Conservation (phyloP, 2,329 filamentous ascomycete genomes). For the Lachnellula cervina region DNA sequence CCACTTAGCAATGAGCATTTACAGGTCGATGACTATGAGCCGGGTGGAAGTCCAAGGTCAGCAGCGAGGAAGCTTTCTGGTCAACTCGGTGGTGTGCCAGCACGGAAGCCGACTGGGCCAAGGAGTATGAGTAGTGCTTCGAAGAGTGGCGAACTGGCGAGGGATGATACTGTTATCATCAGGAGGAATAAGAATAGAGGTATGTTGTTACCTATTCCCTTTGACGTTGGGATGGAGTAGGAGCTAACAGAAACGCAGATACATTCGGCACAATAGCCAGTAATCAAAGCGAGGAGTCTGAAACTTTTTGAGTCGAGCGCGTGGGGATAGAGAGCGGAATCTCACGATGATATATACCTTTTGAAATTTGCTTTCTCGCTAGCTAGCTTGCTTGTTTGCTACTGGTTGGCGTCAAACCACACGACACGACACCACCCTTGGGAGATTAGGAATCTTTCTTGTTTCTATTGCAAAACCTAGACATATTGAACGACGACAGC, state of each 20-base stretch:
- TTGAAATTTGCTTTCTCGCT: too few relatives aligned
- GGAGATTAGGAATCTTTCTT: not conserved
- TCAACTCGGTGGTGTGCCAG: slow-evolving; percentile 24
- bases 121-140: slow-evolving; percentile 30
- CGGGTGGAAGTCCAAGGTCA: slow-evolving; percentile 21
- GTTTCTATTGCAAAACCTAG: not conserved
- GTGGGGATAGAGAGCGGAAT: not conserved
- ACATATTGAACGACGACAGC: not conserved
- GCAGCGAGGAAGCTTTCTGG: slow-evolving; percentile 24
- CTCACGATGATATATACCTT: not conserved
- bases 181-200: slow-evolving; percentile 46
- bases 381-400: not conserved
- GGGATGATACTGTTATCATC: slow-evolving; percentile 26
- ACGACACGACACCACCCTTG: not conserved
- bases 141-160: slow-evolving; percentile 25
- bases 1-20: slow-evolving; percentile 52
- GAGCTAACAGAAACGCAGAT: not conserved
- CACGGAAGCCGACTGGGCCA: slow-evolving; percentile 32
- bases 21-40: slow-evolving; percentile 15
- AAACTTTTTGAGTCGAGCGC: slow-evolving; percentile 41
- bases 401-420: not conserved
- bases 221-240: not conserved
- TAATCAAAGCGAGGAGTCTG: slow-evolving; percentile 42
- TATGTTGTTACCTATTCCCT: slow-evolving; percentile 32
- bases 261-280: slow-evolving; percentile 50